A percentile compares a stretch with the other conserved stretches of the same genome.
Conservation (phyloP, 1,284 basidiomycete genomes). For the Ganoderma sinense region DNA sequence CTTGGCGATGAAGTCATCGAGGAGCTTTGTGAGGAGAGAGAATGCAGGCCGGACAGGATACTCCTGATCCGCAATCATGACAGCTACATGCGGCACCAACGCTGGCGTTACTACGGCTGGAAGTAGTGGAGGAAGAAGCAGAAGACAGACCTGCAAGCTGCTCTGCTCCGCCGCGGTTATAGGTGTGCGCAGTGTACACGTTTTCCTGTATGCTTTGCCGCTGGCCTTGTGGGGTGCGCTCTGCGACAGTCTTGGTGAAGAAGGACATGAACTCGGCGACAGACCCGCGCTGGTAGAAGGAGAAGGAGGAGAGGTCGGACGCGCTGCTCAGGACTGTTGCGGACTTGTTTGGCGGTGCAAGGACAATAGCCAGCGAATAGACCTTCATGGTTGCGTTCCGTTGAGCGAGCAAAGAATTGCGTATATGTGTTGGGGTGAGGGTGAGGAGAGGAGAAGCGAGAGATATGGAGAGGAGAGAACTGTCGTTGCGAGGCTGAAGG, state of each 20-base stretch:
- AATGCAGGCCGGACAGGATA: slow-evolving; percentile 98
- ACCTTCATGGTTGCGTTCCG: slow-evolving; percentile 65
- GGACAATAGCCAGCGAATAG: slow-evolving; percentile 69
- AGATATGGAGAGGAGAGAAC: neutral
- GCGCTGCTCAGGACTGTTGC: slow-evolving; percentile 78
- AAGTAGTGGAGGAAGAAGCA: too few relatives aligned
- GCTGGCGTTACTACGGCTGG: neutral
- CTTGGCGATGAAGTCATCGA: slow-evolving; percentile 92
- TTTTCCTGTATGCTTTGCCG: slow-evolving; percentile 97
- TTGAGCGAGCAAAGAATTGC: neutral
- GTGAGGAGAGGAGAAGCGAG: neutral
- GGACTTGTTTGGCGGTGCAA: slow-evolving; percentile 62
- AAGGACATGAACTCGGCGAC: slow-evolving; percentile 92
- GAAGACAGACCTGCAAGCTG: slow-evolving; percentile 74
- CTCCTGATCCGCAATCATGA: slow-evolving; percentile 94
- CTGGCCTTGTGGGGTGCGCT: slow-evolving; percentile 87
- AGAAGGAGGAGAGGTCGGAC: slow-evolving; percentile 90
- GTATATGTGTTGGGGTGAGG: neutral
- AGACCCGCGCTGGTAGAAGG: slow-evolving; percentile 91
- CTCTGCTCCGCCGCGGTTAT: slow-evolving; percentile 85
- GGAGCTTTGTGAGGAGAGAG: slow-evolving; percentile 91
- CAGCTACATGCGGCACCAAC: slow-evolving; percentile 54
- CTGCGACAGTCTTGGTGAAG: slow-evolving; percentile 92
- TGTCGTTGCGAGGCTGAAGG: neutral
- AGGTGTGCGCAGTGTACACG: slow-evolving; percentile 93